Evolutionary conservation across 768 basidiomycete species (phyloP).

Genomic region (Crucibulum laeve): DNA sequence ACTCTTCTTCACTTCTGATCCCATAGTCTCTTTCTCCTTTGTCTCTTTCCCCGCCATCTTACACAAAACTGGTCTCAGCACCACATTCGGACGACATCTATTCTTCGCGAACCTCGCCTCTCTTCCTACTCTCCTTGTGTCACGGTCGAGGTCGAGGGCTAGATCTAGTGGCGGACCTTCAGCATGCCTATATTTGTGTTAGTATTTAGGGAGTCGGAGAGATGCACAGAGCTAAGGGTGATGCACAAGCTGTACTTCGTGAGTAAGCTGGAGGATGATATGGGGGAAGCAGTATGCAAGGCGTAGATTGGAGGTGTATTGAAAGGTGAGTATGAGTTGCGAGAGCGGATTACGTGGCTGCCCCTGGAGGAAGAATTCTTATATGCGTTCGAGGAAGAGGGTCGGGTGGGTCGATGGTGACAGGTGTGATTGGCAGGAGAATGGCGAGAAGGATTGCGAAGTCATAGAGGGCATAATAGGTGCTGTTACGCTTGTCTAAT

Average conservation of each 20-base stretch:
- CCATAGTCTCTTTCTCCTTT: too few relatives aligned
- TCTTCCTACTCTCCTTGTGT: slow-evolving; percentile 68
- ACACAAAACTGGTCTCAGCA: slow-evolving; percentile 51
- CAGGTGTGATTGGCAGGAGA: slow-evolving; percentile 4
- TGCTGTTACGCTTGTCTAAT: slow-evolving; percentile 69
- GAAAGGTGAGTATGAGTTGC: slow-evolving; percentile 35
- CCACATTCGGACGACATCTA: slow-evolving; percentile 66
- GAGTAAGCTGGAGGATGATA: slow-evolving; percentile 53
- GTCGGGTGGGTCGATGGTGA: slow-evolving; percentile 6
- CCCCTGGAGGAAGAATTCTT: slow-evolving; percentile 19
- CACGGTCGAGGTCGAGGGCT: too few relatives aligned
- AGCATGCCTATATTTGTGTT: slow-evolving; percentile 81
- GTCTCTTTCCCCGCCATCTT: slow-evolving; percentile 7
- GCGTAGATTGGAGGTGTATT: slow-evolving; percentile 54
- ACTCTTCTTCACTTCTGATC: slow-evolving; percentile 6
- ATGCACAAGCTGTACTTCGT: slow-evolving; percentile 63
- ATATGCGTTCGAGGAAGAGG: slow-evolving; percentile 13
- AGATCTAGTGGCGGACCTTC: slow-evolving; percentile 74
- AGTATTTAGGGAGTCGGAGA: slow-evolving; percentile 79
- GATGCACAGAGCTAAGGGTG: slow-evolving; percentile 62
- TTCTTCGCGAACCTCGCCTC: slow-evolving; percentile 58
- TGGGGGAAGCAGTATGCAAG: slow-evolving; percentile 57
- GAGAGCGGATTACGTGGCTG: slow-evolving; percentile 21
- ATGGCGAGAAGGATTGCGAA: slow-evolving; percentile 7
- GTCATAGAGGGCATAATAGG: too few relatives aligned